Evolutionary conservation across 192 early-diverging fungal genomes (phyloP).

Genomic region (Dissophora ornata): DNA sequence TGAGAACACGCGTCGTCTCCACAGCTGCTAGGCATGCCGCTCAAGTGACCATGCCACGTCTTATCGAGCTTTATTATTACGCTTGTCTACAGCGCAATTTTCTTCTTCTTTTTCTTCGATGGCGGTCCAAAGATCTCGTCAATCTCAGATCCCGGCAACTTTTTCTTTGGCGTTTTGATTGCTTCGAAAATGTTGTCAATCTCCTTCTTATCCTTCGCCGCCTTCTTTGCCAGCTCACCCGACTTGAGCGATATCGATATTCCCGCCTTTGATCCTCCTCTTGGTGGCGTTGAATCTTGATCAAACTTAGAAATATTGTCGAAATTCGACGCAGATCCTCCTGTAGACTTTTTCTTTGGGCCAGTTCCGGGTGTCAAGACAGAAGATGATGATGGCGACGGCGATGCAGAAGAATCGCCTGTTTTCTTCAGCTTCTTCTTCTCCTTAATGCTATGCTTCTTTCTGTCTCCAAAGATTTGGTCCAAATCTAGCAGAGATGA

Average conservation of each 20-base stretch:
- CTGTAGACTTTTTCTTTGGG: not conserved
- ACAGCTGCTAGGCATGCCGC: too few relatives aligned
- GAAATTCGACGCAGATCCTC: constrained; percentile 26
- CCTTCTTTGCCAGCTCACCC: too few relatives aligned
- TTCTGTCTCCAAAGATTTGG: constrained; percentile 11
- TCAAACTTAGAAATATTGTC: constrained; percentile 29
- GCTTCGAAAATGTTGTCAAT: constrained; percentile 45
- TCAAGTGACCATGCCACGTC: too few relatives aligned
- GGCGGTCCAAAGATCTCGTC: constrained; percentile 37
- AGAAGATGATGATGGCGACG: not conserved
- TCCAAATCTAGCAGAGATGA: constrained; percentile 15
- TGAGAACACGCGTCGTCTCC: too few relatives aligned
- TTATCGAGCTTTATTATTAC: too few relatives aligned
- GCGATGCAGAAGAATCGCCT: not conserved
- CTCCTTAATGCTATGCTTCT: constrained; percentile 15
- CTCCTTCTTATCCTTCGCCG: constrained; percentile 10
- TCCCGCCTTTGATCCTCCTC: not conserved
- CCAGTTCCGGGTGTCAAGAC: not conserved
- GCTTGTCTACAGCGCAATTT: too few relatives aligned
- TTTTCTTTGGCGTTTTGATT: constrained; percentile 20
- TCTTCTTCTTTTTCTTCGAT: constrained; percentile 30
- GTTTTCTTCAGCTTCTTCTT: constrained; percentile 7
- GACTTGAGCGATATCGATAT: too few relatives aligned
- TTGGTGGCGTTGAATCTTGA: not conserved
- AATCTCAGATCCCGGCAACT: constrained; percentile 21